Evolutionary conservation across 805 yeast species (phyloP).

Genomic region (Monosporozyma unispora): DNA sequence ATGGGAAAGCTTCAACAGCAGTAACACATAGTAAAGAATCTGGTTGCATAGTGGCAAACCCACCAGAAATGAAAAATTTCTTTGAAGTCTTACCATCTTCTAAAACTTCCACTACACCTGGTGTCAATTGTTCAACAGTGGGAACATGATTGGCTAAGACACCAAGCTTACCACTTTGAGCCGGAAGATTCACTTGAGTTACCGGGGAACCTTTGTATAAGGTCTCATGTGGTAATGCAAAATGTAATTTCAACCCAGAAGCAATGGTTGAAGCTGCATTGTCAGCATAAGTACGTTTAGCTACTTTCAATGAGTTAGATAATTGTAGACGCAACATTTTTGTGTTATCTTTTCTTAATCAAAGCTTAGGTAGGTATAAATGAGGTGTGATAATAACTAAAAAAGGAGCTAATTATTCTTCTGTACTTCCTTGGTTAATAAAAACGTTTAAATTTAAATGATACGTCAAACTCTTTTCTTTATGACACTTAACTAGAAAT

Average conservation of each 20-base stretch:
- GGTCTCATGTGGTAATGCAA: slow-evolving; percentile 83
- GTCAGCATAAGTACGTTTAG: slow-evolving; percentile 76
- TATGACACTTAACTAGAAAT: background rate
- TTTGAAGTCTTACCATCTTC: slow-evolving; percentile 60
- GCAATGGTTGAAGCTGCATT: slow-evolving; percentile 53
- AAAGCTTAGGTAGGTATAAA: background rate
- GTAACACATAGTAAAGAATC: slow-evolving; percentile 83
- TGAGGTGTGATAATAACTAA: background rate
- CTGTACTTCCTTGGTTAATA: background rate
- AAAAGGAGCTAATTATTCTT: background rate
- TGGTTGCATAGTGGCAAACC: slow-evolving; percentile 93
- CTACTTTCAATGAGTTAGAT: slow-evolving; percentile 18
- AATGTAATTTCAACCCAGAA: slow-evolving; percentile 74
- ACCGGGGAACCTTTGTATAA: slow-evolving; percentile 42
- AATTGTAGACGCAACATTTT: slow-evolving; percentile 22
- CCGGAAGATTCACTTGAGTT: slow-evolving; percentile 88
- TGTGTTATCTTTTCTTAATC: background rate
- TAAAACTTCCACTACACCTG: slow-evolving; percentile 90
- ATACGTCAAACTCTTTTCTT: background rate
- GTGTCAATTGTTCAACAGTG: slow-evolving; percentile 87
- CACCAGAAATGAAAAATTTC: slow-evolving; percentile 90
- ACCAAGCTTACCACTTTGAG: slow-evolving; percentile 93
- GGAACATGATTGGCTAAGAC: slow-evolving; percentile 97
- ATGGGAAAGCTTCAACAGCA: slow-evolving; percentile 90
- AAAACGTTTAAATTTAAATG: background rate